Percentiles rank a stretch among this genome's conserved stretches.
These are phyloP conservation scores for Hydrangea macrophylla DNA, from an alignment of 148 eudicot species.

Conservation along the genomic window DNA sequence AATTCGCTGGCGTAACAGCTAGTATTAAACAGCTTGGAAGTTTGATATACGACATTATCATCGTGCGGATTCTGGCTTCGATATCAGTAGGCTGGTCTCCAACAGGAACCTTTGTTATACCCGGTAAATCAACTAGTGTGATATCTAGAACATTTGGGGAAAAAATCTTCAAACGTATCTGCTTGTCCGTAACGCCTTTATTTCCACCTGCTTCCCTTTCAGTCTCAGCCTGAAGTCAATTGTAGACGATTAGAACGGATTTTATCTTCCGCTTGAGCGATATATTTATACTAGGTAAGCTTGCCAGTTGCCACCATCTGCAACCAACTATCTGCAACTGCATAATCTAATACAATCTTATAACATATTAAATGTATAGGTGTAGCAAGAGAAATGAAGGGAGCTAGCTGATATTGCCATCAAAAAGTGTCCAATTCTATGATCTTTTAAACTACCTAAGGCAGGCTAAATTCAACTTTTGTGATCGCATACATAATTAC, in stretches of 20 bases:
- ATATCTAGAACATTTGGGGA: conserved; percentile 94
- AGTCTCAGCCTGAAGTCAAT: conserved; percentile 69
- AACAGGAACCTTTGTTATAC: conserved; percentile 90
- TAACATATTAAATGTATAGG: no score
- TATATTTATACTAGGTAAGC: no score
- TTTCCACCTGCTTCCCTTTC: conserved; percentile 89
- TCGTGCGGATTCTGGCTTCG: conserved; percentile 81
- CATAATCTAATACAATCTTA: no score
- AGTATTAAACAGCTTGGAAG: conserved; percentile 68
- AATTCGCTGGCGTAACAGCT: conserved; percentile 91
- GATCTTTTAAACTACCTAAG: no score
- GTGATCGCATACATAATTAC: no score
- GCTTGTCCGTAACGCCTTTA: conserved; percentile 83
- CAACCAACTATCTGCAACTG: no score
- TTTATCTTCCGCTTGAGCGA: no score
- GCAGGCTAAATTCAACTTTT: no score
- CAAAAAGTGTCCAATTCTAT: no score
- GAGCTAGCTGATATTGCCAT: no score
- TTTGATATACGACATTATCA: conserved; percentile 84
- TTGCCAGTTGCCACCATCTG: no score
- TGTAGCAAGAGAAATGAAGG: no score
- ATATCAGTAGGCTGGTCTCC: conserved; percentile 96
- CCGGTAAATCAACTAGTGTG: conserved; percentile 89
- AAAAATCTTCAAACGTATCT: conserved; percentile 74
- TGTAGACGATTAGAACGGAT: neutral